Evolutionary conservation across 768 basidiomycete species (phyloP).

Genomic region (Lactifluus subvellereus): DNA sequence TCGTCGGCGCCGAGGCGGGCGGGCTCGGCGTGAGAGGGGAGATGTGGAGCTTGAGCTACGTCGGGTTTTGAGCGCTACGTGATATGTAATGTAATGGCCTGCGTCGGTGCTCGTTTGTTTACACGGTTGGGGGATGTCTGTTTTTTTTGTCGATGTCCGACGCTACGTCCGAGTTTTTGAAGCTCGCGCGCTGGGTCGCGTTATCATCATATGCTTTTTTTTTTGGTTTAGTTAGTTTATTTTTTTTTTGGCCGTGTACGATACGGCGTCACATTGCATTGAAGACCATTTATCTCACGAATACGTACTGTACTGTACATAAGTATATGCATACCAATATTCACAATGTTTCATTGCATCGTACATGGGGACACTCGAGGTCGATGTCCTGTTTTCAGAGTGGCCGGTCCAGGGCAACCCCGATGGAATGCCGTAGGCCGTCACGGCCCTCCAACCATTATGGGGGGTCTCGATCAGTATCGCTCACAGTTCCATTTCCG

Average conservation of each 20-base stretch:
- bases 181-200: neutral
- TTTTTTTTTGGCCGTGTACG: neutral
- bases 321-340: neutral
- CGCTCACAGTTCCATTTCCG: too few relatives aligned
- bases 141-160: neutral
- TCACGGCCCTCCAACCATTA: too few relatives aligned
- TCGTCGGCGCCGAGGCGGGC: slow-evolving; percentile 10
- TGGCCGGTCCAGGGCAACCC: too few relatives aligned
- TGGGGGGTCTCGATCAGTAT: too few relatives aligned
- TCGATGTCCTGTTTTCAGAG: too few relatives aligned
- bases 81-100: neutral
- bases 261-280: neutral
- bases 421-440: too few relatives aligned
- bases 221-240: too few relatives aligned
- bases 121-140: neutral
- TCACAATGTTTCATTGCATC: neutral
- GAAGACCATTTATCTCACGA: neutral
- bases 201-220: neutral
- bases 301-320: neutral
- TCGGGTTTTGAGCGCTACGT: slow-evolving; percentile 16
- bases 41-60: slow-evolving; percentile 26
- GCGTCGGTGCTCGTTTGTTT: neutral
- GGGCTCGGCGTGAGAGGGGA: slow-evolving; percentile 19
- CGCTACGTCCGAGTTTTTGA: neutral
- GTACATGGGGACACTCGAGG: too few relatives aligned